These are phyloP conservation scores for Globomyces pollinis-pini DNA, from an alignment of 192 early-diverging fungal genomes.

Conservation along the genomic window DNA sequence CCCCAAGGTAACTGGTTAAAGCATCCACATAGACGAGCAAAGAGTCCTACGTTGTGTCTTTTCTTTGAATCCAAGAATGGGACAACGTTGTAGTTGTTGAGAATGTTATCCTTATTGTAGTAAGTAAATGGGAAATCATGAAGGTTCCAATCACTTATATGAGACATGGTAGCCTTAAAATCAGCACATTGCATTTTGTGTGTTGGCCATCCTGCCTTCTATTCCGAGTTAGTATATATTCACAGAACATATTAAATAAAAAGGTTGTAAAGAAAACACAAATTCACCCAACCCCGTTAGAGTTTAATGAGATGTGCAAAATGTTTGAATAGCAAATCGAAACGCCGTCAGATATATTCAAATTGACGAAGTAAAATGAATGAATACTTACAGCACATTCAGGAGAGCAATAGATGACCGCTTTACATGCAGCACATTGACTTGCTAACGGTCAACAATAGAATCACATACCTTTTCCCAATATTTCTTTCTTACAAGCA, in stretches of 20 bases:
- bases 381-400: slow-evolving; percentile 41
- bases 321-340: no score
- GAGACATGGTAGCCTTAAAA: slow-evolving; percentile 37
- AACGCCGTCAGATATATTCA: no score
- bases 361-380: no score
- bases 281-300: no score
- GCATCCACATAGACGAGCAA: slow-evolving; percentile 42
- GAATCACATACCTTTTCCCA: no score
- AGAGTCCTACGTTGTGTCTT: slow-evolving; percentile 45
- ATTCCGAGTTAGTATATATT: no score
- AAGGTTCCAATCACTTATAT: slow-evolving; percentile 30
- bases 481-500: slow-evolving; percentile 43
- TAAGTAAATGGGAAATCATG: slow-evolving; percentile 44
- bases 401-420: slow-evolving; percentile 42
- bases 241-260: no score
- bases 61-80: slow-evolving; percentile 35
- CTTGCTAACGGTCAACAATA: no score
- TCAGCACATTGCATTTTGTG: slow-evolving; percentile 36
- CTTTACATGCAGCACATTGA: slow-evolving; percentile 49
- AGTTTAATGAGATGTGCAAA: no score
- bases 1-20: slow-evolving; percentile 38
- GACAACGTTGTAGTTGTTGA: slow-evolving; percentile 42
- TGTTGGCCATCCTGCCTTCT: slow-evolving; percentile 49
- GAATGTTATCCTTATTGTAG: slow-evolving; percentile 36
- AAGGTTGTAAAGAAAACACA: no score